These are phyloP conservation scores for Phytophthora pisi DNA, from an alignment of 352 stramenopile genomes.

Conservation along the genomic window DNA sequence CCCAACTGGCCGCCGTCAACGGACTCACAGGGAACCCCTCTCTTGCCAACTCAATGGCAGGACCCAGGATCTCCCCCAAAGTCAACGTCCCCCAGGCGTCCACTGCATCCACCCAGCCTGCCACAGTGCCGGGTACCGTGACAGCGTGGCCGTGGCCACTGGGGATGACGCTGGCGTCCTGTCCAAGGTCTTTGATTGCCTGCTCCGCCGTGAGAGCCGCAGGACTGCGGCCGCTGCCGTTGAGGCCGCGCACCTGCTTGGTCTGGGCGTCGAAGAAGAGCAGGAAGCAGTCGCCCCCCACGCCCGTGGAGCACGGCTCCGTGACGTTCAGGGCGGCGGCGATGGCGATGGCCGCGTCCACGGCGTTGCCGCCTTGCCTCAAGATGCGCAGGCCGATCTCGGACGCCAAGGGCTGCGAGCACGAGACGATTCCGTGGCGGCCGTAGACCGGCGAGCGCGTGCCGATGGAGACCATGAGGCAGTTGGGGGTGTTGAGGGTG, in stretches of 20 bases:
- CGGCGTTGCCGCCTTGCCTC: conserved; percentile 91
- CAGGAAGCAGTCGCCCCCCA: conserved; percentile 95
- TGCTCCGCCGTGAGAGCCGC: conserved; percentile 80
- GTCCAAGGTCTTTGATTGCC: conserved; percentile 51
- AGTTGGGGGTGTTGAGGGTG: too few species aligned
- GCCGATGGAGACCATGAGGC: conserved; percentile 53
- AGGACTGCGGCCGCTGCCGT: conserved; percentile 92
- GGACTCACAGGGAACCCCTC: conserved; percentile 93
- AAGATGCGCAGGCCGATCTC: conserved; percentile 93
- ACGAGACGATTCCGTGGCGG: conserved; percentile 91
- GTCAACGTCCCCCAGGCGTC: conserved; percentile 83
- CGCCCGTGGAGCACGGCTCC: conserved; percentile 80
- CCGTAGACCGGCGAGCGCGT: conserved; percentile 90
- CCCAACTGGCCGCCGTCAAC: conserved; percentile 90
- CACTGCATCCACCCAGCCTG: conserved; percentile 93
- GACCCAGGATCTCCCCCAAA: conserved; percentile 88
- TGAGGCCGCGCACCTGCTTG: conserved; percentile 88
- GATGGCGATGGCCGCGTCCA: conserved; percentile 89
- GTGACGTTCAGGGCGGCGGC: conserved; percentile 66
- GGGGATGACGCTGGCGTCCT: conserved; percentile 43
- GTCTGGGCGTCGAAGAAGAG: conserved; percentile 93
- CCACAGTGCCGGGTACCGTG: conserved; percentile 92
- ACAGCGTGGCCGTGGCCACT: conserved; percentile 69
- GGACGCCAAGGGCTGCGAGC: conserved; percentile 94
- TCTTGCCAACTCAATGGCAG: conserved; percentile 90